Conservation (phyloP, 2,329 filamentous ascomycete genomes). For the Xylaria sp. region DNA sequence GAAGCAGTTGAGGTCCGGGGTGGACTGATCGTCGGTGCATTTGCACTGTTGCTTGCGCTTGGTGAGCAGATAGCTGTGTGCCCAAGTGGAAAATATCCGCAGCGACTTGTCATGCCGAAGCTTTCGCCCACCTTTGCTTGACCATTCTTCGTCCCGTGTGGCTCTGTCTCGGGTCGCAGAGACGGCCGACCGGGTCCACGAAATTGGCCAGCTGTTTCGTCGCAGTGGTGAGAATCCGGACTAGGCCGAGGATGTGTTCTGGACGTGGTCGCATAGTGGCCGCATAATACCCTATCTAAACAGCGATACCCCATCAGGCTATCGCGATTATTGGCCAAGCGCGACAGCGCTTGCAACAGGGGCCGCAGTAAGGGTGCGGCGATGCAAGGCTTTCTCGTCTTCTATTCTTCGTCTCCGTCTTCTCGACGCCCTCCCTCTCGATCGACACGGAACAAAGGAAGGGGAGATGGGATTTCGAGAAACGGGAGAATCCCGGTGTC, state of each 20-base stretch:
- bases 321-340: constrained; percentile 43
- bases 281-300: constrained; percentile 27
- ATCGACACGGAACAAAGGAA: not conserved
- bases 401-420: constrained; percentile 26
- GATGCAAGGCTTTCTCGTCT: constrained; percentile 43
- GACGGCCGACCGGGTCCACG: constrained; percentile 22
- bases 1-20: not conserved
- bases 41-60: not conserved
- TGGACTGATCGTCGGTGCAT: not conserved
- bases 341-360: constrained; percentile 33
- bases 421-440: not conserved
- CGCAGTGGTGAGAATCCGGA: constrained; percentile 17
- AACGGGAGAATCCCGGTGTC: constrained; percentile 4
- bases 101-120: constrained; percentile 18
- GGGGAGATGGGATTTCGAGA: not conserved
- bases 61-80: constrained; percentile 1
- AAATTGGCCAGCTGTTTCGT: constrained; percentile 18
- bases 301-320: constrained; percentile 26
- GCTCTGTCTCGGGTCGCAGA: constrained; percentile 24
- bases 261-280: constrained; percentile 7
- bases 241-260: constrained; percentile 16
- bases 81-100: constrained; percentile 32
- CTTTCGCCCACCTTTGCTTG: not conserved
- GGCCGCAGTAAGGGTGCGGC: constrained; percentile 41
- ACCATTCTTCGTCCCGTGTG: constrained; percentile 27